Evolutionary conservation across 768 basidiomycete genomes (phyloP).

Genomic region (Boletales sp.): DNA sequence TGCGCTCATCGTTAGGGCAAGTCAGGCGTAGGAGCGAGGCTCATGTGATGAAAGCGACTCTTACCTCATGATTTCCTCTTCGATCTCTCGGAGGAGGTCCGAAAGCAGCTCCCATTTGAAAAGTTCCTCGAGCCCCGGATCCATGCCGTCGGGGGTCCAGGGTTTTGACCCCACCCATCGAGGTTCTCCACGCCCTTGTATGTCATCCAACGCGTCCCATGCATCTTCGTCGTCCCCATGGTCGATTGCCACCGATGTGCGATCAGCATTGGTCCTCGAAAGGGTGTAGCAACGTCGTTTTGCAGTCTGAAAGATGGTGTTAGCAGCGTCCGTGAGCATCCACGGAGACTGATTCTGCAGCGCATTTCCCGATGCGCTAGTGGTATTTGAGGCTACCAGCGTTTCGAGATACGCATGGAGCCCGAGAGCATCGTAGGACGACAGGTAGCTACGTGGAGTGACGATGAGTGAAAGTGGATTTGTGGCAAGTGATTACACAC

Average conservation of each 20-base stretch:
- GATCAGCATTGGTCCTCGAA: constrained; percentile 26
- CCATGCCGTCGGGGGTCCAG: constrained; percentile 76
- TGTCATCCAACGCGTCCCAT: constrained; percentile 70
- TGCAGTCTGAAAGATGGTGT: constrained; percentile 78
- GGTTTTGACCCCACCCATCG: constrained; percentile 13
- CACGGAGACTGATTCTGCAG: constrained; percentile 77
- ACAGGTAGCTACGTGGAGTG: constrained; percentile 47
- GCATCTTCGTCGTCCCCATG: constrained; percentile 64
- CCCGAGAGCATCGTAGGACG: constrained; percentile 86
- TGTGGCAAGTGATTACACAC: constrained; percentile 39
- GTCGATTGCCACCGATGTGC: constrained; percentile 34
- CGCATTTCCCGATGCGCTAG: constrained; percentile 44
- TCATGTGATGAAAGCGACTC: constrained; percentile 37
- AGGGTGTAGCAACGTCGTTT: constrained; percentile 78
- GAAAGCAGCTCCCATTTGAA: constrained; percentile 90
- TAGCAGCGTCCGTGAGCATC: constrained; percentile 91
- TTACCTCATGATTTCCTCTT: constrained; percentile 73
- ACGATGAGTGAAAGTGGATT: neutral
- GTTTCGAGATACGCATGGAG: constrained; percentile 93
- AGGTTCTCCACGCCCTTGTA: constrained; percentile 19
- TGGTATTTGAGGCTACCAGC: constrained; percentile 62
- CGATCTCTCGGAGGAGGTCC: constrained; percentile 87
- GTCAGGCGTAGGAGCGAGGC: neutral
- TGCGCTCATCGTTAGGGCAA: neutral
- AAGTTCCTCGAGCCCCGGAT: constrained; percentile 87